Conservation (phyloP, 2,329 filamentous ascomycete species). For the Fusarium newnesense region DNA sequence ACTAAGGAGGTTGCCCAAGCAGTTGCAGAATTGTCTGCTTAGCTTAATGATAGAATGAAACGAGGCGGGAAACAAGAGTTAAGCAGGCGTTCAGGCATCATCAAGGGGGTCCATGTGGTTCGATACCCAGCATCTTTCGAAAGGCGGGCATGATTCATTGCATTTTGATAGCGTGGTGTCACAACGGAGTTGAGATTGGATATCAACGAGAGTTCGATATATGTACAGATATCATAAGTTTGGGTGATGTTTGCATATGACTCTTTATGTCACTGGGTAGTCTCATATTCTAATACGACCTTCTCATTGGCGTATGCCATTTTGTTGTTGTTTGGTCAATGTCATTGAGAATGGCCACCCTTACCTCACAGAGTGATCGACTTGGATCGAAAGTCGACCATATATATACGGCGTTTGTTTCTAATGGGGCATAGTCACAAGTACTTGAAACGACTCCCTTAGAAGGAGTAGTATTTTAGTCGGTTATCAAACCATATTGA, state of each 20-base stretch:
- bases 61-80: slow-evolving; percentile 40
- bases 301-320: neutral
- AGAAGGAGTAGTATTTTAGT: neutral
- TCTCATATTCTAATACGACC: slow-evolving; percentile 36
- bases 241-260: slow-evolving; percentile 24
- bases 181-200: slow-evolving; percentile 39
- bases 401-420: neutral
- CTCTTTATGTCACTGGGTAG: slow-evolving; percentile 32
- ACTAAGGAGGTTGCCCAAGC: slow-evolving; percentile 82
- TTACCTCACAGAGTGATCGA: neutral
- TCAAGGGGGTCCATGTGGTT: slow-evolving; percentile 43
- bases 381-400: neutral
- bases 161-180: slow-evolving; percentile 43
- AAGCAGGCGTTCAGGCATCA: slow-evolving; percentile 46
- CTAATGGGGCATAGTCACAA: neutral
- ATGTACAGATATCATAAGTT: slow-evolving; percentile 22
- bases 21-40: slow-evolving; percentile 66
- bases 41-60: slow-evolving; percentile 51
- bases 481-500: neutral
- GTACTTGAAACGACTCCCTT: neutral
- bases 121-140: slow-evolving; percentile 50
- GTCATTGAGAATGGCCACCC: neutral
- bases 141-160: slow-evolving; percentile 43
- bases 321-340: neutral
- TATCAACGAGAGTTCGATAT: slow-evolving; percentile 23